Percentiles rank a stretch among this genome's conserved stretches.
phyloP scores from a whole-genome alignment of 1,284 basidiomycete species.

The Trametes versicolor region DNA sequence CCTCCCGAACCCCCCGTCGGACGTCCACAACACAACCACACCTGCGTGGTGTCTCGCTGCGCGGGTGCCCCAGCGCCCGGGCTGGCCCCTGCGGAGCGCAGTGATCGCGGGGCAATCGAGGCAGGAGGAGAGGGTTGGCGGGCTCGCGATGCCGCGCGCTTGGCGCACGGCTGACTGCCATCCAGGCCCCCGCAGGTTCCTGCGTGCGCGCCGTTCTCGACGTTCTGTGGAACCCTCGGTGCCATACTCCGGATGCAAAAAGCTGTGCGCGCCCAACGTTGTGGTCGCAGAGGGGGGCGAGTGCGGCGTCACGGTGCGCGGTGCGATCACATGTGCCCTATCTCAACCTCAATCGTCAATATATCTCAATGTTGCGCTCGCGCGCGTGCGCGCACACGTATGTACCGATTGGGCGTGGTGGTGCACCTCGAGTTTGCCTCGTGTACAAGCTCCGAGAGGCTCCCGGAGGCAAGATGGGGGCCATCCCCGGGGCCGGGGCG shows the following conservation, averaged over 20 bases:
- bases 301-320: too few species aligned
- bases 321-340: too few species aligned
- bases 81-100: neutral
- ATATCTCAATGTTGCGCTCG: too few species aligned
- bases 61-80: neutral
- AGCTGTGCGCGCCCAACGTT: too few species aligned
- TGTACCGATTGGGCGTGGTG: too few species aligned
- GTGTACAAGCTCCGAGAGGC: too few species aligned
- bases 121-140: neutral
- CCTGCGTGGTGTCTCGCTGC: neutral
- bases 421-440: too few species aligned
- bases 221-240: neutral
- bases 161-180: neutral
- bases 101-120: neutral
- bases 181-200: neutral
- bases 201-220: neutral
- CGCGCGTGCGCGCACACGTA: too few species aligned
- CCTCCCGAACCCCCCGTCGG: slow-evolving; percentile 1
- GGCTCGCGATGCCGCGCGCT: slow-evolving; percentile 3
- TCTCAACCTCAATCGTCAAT: too few species aligned
- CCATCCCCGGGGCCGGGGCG: neutral
- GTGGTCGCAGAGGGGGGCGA: too few species aligned
- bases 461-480: too few species aligned
- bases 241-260: too few species aligned
- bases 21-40: neutral